Evolutionary conservation across 257 asterid genomes (phyloP), one percentile per base, ranked within the genome.

Genomic region (Eucommia ulmoides): DNA sequence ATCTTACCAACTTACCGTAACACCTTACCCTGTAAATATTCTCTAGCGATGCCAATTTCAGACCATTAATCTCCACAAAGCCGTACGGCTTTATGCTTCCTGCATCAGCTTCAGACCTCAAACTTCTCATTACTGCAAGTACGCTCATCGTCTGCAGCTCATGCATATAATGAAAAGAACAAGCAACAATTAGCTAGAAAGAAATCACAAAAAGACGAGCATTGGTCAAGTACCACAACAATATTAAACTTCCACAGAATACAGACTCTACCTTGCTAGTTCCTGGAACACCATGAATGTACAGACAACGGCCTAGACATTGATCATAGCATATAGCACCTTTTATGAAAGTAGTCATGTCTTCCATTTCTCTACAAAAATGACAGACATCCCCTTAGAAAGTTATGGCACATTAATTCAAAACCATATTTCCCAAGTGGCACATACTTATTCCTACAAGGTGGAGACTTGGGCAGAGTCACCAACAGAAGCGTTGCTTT

Each of bases 281-380:
- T 60, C 98, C 98, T 56, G 98, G 98, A 63, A 89, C 98, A 61
- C 98, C 98, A 60, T 89, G 93, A 67, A 89, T 64, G 75, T 89
- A 89, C 49, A 89, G 84, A 75, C 94, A 85, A 69, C 88, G 77
- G 58, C 98, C 98, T 10, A 89, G 76, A 69, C 98, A 89, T 64
- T 76, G 94, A 49, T 79, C 88, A 53, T 82, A 88, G 49, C 94
- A 81, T 65, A 85, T 78, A 50, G 92, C 94, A 55, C 91, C 98
- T 80, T 80, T 85, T 22, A 89, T 79, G 49, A 82, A 85, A 24
- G 86, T 53, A 38, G 84, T 71, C 60, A 89, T 80, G 80, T 89
- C 96, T 60, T 80, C 74, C 86, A 85, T 80, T 81, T 89, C 98
- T 78, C 94, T 89, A 62, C 57, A 55, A 24, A 49, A 29, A 38